phyloP scores from a whole-genome alignment of 257 asterid species.

The Solanum chilense region DNA sequence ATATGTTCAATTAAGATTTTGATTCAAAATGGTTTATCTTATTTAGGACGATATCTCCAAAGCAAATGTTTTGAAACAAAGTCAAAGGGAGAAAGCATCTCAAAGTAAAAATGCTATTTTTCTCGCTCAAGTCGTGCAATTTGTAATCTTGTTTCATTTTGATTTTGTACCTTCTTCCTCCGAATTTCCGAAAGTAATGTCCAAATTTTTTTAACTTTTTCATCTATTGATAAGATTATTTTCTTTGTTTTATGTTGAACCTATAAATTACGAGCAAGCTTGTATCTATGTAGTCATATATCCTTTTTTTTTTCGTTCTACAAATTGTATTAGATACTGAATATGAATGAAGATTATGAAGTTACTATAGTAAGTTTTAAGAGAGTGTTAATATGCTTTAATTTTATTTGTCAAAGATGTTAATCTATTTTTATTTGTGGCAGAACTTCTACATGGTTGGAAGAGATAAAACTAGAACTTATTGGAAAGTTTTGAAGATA shows the following conservation, averaged over 20 bases:
- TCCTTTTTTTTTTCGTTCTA: background rate
- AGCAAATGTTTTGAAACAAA: background rate
- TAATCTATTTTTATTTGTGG: background rate
- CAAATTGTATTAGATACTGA: background rate
- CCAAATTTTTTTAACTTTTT: background rate
- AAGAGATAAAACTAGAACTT: slow-evolving; percentile 56
- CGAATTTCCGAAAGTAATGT: background rate
- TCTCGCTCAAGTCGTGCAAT: background rate
- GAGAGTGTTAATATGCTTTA: background rate
- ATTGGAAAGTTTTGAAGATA: slow-evolving; percentile 81
- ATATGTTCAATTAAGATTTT: background rate
- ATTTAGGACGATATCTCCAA: background rate
- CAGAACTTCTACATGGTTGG: slow-evolving; percentile 89
- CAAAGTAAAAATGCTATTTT: background rate
- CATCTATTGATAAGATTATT: background rate
- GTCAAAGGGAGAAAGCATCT: background rate
- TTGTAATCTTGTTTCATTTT: background rate
- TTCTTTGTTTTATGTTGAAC: background rate
- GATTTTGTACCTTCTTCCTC: background rate
- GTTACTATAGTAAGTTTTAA: background rate
- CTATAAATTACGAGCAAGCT: background rate
- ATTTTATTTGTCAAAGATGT: background rate
- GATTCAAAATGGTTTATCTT: background rate
- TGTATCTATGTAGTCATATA: background rate
- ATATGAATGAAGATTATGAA: background rate